Percentiles rank a stretch among this genome's conserved stretches.
Evolutionary conservation across 2,329 filamentous ascomycete genomes (phyloP).

Genomic region (Bretziella fagacearum): DNA sequence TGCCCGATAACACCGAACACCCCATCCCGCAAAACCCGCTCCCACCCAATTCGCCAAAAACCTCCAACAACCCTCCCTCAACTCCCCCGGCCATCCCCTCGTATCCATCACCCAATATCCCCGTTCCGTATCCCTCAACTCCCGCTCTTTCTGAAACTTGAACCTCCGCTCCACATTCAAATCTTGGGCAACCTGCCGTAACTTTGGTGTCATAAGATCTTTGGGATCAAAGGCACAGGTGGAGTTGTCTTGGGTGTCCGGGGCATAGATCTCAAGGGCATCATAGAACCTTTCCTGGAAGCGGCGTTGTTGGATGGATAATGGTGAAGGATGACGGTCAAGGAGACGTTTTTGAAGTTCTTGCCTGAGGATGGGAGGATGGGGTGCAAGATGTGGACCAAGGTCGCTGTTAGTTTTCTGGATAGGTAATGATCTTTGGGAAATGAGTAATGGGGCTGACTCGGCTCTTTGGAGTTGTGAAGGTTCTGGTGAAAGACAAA

Average conservation of each 20-base stretch:
- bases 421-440: no score
- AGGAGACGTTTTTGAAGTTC: no score
- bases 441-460: no score
- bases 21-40: conserved; percentile 47
- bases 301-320: neutral
- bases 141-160: conserved; percentile 9
- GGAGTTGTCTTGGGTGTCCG: conserved; percentile 28
- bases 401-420: no score
- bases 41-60: conserved; percentile 43
- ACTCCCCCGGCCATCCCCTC: conserved; percentile 31
- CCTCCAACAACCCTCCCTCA: conserved; percentile 41
- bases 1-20: conserved; percentile 39
- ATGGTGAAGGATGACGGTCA: no score
- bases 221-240: conserved; percentile 41
- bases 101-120: conserved; percentile 61
- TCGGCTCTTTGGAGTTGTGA: no score
- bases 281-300: conserved; percentile 18
- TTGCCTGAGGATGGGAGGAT: no score
- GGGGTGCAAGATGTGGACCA: no score
- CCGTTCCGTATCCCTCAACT: conserved; percentile 39
- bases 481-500: no score
- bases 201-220: no score
- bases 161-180: conserved; percentile 37
- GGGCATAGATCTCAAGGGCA: conserved; percentile 34
- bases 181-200: conserved; percentile 33